These are phyloP conservation scores for Trichosanthes truncata DNA, from an alignment of 306 rosid genomes.

Conservation along the genomic window DNA sequence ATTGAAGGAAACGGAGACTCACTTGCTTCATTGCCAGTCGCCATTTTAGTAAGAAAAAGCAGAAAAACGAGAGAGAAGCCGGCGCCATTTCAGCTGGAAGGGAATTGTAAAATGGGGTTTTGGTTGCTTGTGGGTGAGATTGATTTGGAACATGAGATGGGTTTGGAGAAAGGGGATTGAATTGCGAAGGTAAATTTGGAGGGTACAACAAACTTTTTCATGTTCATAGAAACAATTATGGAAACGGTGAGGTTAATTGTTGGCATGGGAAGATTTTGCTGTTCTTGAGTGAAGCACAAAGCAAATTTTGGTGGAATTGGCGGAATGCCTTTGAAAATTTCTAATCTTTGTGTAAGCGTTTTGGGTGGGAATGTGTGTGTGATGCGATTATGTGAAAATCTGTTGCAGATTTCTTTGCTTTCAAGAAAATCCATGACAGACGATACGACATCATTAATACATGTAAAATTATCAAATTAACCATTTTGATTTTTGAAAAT, in stretches of 20 bases:
- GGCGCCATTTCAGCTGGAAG: slow-evolving; percentile 23
- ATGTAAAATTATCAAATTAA: too few relatives aligned
- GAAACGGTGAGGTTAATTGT: background rate
- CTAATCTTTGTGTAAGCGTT: too few relatives aligned
- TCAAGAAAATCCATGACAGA: too few relatives aligned
- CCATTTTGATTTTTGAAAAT: too few relatives aligned
- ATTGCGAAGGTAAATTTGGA: background rate
- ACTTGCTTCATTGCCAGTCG: slow-evolving; percentile 34
- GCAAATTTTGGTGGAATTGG: background rate
- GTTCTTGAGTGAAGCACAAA: background rate
- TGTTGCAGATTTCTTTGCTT: too few relatives aligned
- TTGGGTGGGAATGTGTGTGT: too few relatives aligned
- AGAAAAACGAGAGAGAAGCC: slow-evolving; percentile 46
- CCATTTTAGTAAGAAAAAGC: slow-evolving; percentile 29
- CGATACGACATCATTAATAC: too few relatives aligned
- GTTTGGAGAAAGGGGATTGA: background rate
- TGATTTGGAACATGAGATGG: background rate
- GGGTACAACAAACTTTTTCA: background rate
- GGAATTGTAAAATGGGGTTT: background rate
- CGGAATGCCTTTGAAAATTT: background rate
- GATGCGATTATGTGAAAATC: too few relatives aligned
- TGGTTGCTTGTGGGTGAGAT: background rate
- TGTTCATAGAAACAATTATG: too few relatives aligned
- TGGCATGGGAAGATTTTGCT: too few relatives aligned
- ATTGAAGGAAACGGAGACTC: slow-evolving; percentile 17